Percentiles rank a stretch among this genome's conserved stretches.
phyloP scores from a whole-genome alignment of 371 early-diverging fungal species.

The Mucor indicus region DNA sequence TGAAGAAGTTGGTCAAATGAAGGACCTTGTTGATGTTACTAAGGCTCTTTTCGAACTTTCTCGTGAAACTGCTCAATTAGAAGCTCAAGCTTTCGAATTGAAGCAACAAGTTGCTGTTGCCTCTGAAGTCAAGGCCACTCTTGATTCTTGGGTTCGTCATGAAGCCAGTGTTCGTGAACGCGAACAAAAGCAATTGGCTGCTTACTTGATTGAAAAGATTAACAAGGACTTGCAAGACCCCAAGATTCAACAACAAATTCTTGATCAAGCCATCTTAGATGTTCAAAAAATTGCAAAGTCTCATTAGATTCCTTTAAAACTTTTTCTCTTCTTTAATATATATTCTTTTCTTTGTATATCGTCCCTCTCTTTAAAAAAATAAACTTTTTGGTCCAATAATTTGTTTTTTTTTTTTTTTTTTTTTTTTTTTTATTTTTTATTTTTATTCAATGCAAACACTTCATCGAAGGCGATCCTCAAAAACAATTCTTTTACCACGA shows the following conservation, averaged over 20 bases:
- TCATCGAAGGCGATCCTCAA: conserved; percentile 20
- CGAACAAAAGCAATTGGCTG: conserved; percentile 88
- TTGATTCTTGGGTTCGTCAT: conserved; percentile 96
- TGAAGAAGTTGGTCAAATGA: conserved; percentile 85
- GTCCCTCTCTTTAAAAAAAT: no score
- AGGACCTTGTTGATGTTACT: conserved; percentile 91
- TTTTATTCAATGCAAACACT: conserved; percentile 14
- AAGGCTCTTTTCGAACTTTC: conserved; percentile 90
- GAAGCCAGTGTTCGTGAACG: conserved; percentile 90
- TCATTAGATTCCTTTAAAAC: conserved; percentile 26
- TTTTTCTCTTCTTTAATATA: no score
- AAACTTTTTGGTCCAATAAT: no score
- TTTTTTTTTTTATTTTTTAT: not conserved
- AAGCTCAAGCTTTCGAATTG: conserved; percentile 89
- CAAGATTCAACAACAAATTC: conserved; percentile 65
- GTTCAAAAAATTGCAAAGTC: conserved; percentile 45
- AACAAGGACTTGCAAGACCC: conserved; percentile 78
- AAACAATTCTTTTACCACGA: conserved; percentile 13
- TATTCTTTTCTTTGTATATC: conserved; percentile 2
- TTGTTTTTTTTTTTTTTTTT: not conserved
- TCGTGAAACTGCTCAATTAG: conserved; percentile 89
- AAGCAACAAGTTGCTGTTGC: conserved; percentile 89
- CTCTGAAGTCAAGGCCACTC: conserved; percentile 80
- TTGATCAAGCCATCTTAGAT: conserved; percentile 54
- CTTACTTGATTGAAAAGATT: conserved; percentile 82